Evolutionary conservation across 2,329 filamentous ascomycete genomes (phyloP).

Genomic region (Claviceps spartinae): DNA sequence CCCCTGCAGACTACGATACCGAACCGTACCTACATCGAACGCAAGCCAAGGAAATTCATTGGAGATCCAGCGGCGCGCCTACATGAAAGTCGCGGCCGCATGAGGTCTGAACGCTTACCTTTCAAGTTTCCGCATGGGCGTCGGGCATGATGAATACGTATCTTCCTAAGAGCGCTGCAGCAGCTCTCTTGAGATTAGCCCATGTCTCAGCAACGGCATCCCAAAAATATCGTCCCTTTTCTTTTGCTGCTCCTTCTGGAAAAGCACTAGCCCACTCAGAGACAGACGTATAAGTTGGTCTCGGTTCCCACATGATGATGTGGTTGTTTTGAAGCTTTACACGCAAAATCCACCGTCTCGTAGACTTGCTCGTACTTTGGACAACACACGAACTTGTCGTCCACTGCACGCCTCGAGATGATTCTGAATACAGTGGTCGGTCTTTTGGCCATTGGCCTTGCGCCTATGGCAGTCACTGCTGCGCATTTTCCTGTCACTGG

Average conservation of each 20-base stretch:
- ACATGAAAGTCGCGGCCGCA: neutral
- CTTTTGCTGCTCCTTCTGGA: neutral
- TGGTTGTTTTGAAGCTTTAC: too few relatives aligned
- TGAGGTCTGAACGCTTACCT: neutral
- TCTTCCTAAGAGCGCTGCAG: too few relatives aligned
- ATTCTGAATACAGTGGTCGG: constrained; percentile 10
- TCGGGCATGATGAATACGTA: too few relatives aligned
- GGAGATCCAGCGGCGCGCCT: neutral
- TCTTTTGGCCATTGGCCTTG: constrained; percentile 14
- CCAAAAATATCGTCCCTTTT: neutral
- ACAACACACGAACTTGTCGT: neutral
- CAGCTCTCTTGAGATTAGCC: neutral
- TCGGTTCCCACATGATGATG: neutral
- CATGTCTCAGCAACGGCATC: neutral
- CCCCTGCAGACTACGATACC: too few relatives aligned
- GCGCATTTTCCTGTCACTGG: constrained; percentile 24
- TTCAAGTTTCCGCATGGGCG: too few relatives aligned
- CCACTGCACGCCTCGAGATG: constrained; percentile 5
- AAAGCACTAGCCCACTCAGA: neutral
- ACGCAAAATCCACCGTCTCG: neutral
- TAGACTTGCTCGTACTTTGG: neutral
- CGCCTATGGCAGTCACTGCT: constrained; percentile 12
- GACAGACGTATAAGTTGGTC: neutral
- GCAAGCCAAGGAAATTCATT: neutral
- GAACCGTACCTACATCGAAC: too few relatives aligned